A percentile compares a stretch with the other conserved stretches of the same genome.
phyloP scores from a whole-genome alignment of 768 basidiomycete genomes.

The Kwoniella sp. region DNA sequence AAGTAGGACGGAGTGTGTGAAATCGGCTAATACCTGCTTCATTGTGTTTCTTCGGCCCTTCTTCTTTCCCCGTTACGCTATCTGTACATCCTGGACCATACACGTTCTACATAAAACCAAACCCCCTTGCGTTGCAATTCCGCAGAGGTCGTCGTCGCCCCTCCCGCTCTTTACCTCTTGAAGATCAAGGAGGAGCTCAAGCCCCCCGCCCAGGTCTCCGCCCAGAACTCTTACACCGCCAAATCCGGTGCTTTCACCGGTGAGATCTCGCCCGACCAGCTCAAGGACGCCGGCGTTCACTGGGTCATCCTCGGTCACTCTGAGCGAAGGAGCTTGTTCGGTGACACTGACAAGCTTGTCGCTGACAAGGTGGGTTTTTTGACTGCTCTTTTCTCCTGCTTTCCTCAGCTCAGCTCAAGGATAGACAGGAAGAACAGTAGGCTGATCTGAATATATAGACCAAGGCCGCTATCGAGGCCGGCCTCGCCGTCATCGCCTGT shows the following conservation, averaged over 20 bases:
- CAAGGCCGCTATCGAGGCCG: conserved; percentile 72
- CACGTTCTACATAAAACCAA: not conserved
- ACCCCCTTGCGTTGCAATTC: conserved; percentile 15
- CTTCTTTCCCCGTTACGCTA: too few relatives aligned
- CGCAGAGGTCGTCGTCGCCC: conserved; percentile 89
- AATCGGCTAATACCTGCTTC: not conserved
- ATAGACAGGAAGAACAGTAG: not conserved
- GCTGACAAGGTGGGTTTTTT: conserved; percentile 65
- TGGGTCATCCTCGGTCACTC: conserved; percentile 97
- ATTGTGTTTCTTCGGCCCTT: too few relatives aligned
- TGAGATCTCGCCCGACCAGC: conserved; percentile 87
- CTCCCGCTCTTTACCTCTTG: conserved; percentile 85
- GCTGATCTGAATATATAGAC: conserved; percentile 57
- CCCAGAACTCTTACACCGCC: conserved; percentile 89
- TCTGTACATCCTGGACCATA: too few relatives aligned
- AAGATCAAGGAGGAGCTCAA: conserved; percentile 66
- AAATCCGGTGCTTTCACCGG: conserved; percentile 90
- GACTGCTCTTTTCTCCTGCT: not conserved
- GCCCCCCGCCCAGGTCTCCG: conserved; percentile 75
- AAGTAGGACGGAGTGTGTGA: too few relatives aligned
- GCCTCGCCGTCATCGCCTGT: conserved; percentile 88
- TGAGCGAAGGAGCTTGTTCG: conserved; percentile 90
- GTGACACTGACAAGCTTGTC: conserved; percentile 79
- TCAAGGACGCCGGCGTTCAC: conserved; percentile 80
- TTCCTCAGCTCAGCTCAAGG: not conserved